These are phyloP conservation scores for Fomitopsis schrenkii DNA, from an alignment of 1,284 basidiomycete genomes.

Conservation along the genomic window DNA sequence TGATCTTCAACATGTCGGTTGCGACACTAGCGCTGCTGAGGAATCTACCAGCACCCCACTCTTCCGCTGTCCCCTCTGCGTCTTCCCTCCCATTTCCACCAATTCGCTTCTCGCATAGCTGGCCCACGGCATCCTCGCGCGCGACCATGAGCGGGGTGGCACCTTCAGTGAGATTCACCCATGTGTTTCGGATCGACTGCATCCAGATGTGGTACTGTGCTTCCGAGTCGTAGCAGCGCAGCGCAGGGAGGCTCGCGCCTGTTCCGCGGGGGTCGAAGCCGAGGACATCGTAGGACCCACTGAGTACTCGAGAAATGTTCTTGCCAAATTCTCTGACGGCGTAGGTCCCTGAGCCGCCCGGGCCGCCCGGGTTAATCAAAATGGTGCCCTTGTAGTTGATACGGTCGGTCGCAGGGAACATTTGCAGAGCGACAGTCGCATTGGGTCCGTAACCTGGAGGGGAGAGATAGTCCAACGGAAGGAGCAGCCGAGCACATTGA, in stretches of 20 bases:
- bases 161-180: slow-evolving; percentile 6
- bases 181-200: slow-evolving; percentile 3
- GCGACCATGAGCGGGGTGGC: slow-evolving; percentile 5
- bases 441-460: slow-evolving; percentile 19
- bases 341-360: slow-evolving; percentile 42
- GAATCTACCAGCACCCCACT: slow-evolving; percentile 29
- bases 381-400: slow-evolving; percentile 40
- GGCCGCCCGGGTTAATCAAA: slow-evolving; percentile 49
- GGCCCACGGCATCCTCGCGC: slow-evolving; percentile 8
- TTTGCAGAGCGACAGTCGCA: slow-evolving; percentile 32
- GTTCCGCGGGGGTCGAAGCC: slow-evolving; percentile 42
- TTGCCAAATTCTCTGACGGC: slow-evolving; percentile 25
- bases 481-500: slow-evolving; percentile 18
- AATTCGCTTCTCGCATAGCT: slow-evolving; percentile 10
- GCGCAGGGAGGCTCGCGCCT: slow-evolving; percentile 11
- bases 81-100: slow-evolving; percentile 17
- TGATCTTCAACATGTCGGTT: slow-evolving; percentile 46
- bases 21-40: slow-evolving; percentile 42
- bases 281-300: slow-evolving; percentile 42
- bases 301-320: slow-evolving; percentile 31
- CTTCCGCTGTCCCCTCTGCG: background rate
- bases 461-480: slow-evolving; percentile 35
- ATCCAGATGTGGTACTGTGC: slow-evolving; percentile 15
- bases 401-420: slow-evolving; percentile 21
- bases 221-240: slow-evolving; percentile 14